phyloP scores from a whole-genome alignment of 139 green algal genomes.

The Dunaliella primolecta region DNA sequence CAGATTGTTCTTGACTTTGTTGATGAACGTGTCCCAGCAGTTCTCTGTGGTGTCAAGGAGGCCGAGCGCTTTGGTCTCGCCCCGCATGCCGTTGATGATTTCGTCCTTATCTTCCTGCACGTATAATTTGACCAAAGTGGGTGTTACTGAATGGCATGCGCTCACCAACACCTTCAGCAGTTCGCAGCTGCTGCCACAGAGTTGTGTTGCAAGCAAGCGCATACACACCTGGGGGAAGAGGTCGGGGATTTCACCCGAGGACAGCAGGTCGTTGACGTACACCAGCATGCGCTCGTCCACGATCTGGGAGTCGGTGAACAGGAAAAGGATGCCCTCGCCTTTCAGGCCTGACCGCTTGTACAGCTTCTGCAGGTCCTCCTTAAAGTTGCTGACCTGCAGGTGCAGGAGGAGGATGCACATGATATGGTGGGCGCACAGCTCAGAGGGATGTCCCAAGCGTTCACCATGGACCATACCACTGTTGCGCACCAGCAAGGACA shows the following conservation, averaged over 20 bases:
- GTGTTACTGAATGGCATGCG: too few relatives aligned
- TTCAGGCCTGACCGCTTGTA: slow-evolving; percentile 80
- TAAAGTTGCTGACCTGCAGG: slow-evolving; percentile 64
- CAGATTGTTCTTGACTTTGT: slow-evolving; percentile 73
- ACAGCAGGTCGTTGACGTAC: slow-evolving; percentile 86
- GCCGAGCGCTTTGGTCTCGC: slow-evolving; percentile 75
- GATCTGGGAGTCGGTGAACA: slow-evolving; percentile 81
- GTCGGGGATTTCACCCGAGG: slow-evolving; percentile 81
- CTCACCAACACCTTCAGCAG: too few relatives aligned
- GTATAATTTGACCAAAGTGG: too few relatives aligned
- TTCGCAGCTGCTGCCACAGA: too few relatives aligned
- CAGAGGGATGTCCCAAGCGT: too few relatives aligned
- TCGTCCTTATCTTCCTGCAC: slow-evolving; percentile 81
- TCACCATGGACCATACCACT: too few relatives aligned
- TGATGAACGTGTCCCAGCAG: slow-evolving; percentile 82
- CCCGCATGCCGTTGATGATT: slow-evolving; percentile 81
- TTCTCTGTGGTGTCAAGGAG: slow-evolving; percentile 79
- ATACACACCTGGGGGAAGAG: slow-evolving; percentile 60
- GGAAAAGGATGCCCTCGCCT: slow-evolving; percentile 81
- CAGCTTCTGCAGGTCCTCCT: slow-evolving; percentile 88
- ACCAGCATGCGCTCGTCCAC: slow-evolving; percentile 86
- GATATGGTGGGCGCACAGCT: too few relatives aligned
- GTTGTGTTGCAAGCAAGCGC: not conserved
- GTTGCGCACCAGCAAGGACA: too few relatives aligned
- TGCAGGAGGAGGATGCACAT: too few relatives aligned